phyloP scores from a whole-genome alignment of 1,284 basidiomycete genomes.

The Microbotryomycetes sp. region DNA sequence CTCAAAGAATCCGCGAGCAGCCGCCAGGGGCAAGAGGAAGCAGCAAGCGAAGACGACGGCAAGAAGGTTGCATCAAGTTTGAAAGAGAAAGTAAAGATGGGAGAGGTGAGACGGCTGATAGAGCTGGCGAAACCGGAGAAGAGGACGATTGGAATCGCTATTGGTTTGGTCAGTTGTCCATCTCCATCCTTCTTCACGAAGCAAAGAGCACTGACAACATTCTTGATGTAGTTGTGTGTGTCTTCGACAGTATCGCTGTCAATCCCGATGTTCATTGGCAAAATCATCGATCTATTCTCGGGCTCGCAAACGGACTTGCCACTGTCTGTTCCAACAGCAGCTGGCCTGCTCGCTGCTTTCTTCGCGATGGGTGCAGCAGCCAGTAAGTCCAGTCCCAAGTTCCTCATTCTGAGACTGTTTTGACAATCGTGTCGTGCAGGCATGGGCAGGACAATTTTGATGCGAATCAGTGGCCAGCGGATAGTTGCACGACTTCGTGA shows the following conservation, averaged over 20 bases:
- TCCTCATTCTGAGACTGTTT: no score
- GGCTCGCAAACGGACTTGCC: conserved; percentile 36
- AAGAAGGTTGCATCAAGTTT: background rate
- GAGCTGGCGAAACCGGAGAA: conserved; percentile 70
- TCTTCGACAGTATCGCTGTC: conserved; percentile 69
- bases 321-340: conserved; percentile 72
- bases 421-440: conserved; percentile 40
- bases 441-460: conserved; percentile 76
- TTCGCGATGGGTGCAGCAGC: conserved; percentile 83
- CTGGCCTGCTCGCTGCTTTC: conserved; percentile 63
- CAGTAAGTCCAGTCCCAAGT: conserved; percentile 40
- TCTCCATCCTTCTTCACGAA: conserved; percentile 39
- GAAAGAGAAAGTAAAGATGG: conserved; percentile 26
- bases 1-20: no score
- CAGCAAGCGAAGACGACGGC: no score
- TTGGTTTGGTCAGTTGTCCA: conserved; percentile 52
- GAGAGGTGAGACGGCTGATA: conserved; percentile 31
- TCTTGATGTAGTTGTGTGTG: conserved; percentile 36
- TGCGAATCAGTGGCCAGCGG: conserved; percentile 79
- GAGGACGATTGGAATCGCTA: conserved; percentile 62
- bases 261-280: conserved; percentile 82
- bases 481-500: conserved; percentile 86
- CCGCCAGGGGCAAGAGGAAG: no score
- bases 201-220: background rate
- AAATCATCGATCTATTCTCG: conserved; percentile 74